Evolutionary conservation across 2,329 filamentous ascomycete species (phyloP).

Genomic region (Tolypocladium amazonense): DNA sequence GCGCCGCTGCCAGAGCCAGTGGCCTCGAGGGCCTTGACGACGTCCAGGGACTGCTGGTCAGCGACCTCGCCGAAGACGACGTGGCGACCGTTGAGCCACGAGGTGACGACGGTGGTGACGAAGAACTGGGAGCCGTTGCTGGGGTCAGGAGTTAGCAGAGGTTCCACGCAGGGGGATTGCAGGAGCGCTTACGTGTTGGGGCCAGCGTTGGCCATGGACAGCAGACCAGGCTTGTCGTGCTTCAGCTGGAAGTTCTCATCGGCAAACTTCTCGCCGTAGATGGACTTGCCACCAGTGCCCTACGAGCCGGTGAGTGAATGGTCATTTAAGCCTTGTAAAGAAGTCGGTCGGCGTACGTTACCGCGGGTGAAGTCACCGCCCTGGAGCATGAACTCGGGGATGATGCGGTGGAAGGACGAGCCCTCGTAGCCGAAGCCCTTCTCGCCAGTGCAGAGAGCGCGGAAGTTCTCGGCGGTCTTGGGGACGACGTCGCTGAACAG

Average conservation of each 20-base stretch:
- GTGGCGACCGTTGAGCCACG: slow-evolving; percentile 75
- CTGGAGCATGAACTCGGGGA: slow-evolving; percentile 91
- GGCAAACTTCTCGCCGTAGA: slow-evolving; percentile 89
- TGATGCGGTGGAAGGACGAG: slow-evolving; percentile 87
- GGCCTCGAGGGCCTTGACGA: slow-evolving; percentile 53
- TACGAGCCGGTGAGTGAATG: slow-evolving; percentile 22
- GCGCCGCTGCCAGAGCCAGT: slow-evolving; percentile 44
- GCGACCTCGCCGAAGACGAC: slow-evolving; percentile 74
- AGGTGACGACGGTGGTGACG: slow-evolving; percentile 84
- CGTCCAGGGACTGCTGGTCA: slow-evolving; percentile 32
- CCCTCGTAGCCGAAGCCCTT: slow-evolving; percentile 75
- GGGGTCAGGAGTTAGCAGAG: slow-evolving; percentile 25
- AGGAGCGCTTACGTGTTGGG: slow-evolving; percentile 65
- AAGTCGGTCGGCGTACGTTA: slow-evolving; percentile 53
- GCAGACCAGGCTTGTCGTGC: slow-evolving; percentile 66
- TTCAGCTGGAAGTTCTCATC: slow-evolving; percentile 81
- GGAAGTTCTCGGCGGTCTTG: slow-evolving; percentile 82
- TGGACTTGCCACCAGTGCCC: slow-evolving; percentile 87
- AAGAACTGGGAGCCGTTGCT: slow-evolving; percentile 99
- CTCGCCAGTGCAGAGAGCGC: slow-evolving; percentile 68
- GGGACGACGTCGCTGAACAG: slow-evolving; percentile 81
- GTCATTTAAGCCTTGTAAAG: not conserved
- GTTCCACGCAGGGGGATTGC: not conserved
- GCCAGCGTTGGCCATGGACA: slow-evolving; percentile 94
- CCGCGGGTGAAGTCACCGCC: slow-evolving; percentile 90